phyloP scores from a whole-genome alignment of 2,329 filamentous ascomycete genomes.

The Didymella arachidicola region DNA sequence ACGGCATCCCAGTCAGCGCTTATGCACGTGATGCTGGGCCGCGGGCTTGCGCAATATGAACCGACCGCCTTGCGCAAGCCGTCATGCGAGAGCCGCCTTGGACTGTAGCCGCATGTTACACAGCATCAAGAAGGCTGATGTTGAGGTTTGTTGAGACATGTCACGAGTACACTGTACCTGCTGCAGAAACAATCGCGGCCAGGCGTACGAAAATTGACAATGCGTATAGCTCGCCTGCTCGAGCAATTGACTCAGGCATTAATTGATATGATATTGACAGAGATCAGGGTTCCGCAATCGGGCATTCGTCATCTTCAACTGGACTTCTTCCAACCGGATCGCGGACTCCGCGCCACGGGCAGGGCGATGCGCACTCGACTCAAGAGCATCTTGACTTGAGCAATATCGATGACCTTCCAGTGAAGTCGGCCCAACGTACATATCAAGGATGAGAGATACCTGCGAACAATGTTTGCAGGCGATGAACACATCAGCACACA shows the following conservation, averaged over 20 bases:
- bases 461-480: background rate
- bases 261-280: background rate
- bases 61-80: constrained; percentile 16
- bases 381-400: background rate
- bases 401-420: background rate
- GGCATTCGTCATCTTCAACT: background rate
- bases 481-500: too few species aligned
- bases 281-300: background rate
- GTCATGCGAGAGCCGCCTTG: constrained; percentile 20
- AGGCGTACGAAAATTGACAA: background rate
- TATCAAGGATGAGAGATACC: background rate
- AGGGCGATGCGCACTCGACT: background rate
- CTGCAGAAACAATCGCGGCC: background rate
- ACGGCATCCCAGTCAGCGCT: constrained; percentile 29
- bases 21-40: constrained; percentile 40
- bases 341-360: background rate
- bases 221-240: background rate
- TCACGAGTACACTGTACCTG: constrained; percentile 3
- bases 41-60: constrained; percentile 24
- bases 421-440: background rate
- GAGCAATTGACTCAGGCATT: constrained; percentile 6
- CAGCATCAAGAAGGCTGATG: constrained; percentile 21
- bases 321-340: background rate
- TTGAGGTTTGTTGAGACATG: constrained; percentile 16
- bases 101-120: constrained; percentile 29